Conservation (phyloP, 768 basidiomycete genomes). For the Gymnopilus junonius region DNA sequence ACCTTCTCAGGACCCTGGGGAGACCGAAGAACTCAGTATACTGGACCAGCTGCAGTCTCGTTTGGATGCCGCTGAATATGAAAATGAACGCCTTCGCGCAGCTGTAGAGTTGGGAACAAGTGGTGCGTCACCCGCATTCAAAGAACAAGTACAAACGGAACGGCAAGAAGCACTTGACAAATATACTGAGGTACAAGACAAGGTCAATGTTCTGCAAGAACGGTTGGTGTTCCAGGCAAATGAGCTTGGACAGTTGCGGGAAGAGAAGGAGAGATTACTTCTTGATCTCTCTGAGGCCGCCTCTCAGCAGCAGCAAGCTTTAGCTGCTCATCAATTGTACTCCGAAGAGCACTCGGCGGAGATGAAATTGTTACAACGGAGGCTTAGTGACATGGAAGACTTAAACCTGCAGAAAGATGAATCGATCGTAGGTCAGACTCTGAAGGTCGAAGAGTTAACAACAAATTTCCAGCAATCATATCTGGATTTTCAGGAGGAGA, state of each 20-base stretch:
- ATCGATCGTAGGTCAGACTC: slow-evolving; percentile 57
- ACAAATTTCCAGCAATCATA: slow-evolving; percentile 31
- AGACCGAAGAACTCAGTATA: slow-evolving; percentile 38
- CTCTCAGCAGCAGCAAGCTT: slow-evolving; percentile 10
- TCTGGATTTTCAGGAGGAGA: slow-evolving; percentile 52
- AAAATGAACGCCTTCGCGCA: slow-evolving; percentile 63
- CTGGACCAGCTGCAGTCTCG: slow-evolving; percentile 50
- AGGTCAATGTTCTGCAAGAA: slow-evolving; percentile 14
- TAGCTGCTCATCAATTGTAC: slow-evolving; percentile 12
- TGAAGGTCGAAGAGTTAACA: slow-evolving; percentile 62
- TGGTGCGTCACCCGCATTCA: slow-evolving; percentile 46
- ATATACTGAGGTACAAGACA: slow-evolving; percentile 11
- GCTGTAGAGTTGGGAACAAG: slow-evolving; percentile 36
- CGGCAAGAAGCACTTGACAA: slow-evolving; percentile 42
- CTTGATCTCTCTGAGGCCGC: slow-evolving; percentile 15
- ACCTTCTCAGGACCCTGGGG: slow-evolving; percentile 37
- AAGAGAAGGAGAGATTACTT: slow-evolving; percentile 18
- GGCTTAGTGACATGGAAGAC: slow-evolving; percentile 54
- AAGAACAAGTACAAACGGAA: slow-evolving; percentile 41
- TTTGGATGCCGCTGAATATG: slow-evolving; percentile 68
- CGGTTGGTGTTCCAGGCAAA: slow-evolving; percentile 9
- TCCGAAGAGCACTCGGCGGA: slow-evolving; percentile 42
- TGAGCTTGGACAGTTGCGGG: slow-evolving; percentile 15
- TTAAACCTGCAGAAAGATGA: slow-evolving; percentile 53
- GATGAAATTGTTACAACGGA: slow-evolving; percentile 53